A percentile compares a stretch with the other conserved stretches of the same genome.
Evolutionary conservation across 768 basidiomycete genomes (phyloP).

Genomic region (Suillus fuscotomentosus): DNA sequence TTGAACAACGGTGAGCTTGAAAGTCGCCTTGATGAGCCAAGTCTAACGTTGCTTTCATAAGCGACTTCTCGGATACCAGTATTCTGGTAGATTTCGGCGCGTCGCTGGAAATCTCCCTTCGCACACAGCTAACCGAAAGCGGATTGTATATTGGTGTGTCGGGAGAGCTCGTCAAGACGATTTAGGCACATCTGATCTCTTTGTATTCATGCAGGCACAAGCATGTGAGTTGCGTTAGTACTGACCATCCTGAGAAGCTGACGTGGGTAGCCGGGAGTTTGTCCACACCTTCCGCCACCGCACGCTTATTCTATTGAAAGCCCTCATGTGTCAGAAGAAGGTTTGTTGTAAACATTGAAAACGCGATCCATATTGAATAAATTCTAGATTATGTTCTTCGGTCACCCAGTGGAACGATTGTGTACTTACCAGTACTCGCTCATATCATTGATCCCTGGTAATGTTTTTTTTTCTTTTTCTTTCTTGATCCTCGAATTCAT

Average conservation of each 20-base stretch:
- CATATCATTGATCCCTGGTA: conserved; percentile 89
- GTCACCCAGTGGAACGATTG: conserved; percentile 92
- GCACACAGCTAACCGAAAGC: conserved; percentile 85
- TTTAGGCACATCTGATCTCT: conserved; percentile 6
- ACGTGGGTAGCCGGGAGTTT: conserved; percentile 63
- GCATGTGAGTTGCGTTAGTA: conserved; percentile 44
- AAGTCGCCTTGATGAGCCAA: neutral
- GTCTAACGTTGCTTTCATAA: conserved; percentile 21
- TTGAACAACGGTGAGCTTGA: conserved; percentile 66
- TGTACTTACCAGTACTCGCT: conserved; percentile 98
- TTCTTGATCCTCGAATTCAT: neutral
- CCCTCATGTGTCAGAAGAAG: conserved; percentile 90
- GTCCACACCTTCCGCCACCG: conserved; percentile 92
- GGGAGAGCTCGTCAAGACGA: neutral
- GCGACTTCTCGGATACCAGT: conserved; percentile 83
- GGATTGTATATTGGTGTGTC: conserved; percentile 90
- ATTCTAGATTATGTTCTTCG: conserved; percentile 89
- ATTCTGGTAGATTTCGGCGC: conserved; percentile 88
- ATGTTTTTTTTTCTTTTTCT: conserved; percentile 18
- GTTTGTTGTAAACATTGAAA: conserved; percentile 39
- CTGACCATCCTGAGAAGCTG: conserved; percentile 25
- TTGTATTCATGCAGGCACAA: conserved; percentile 52
- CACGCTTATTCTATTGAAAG: conserved; percentile 90
- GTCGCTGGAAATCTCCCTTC: conserved; percentile 73
- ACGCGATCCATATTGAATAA: conserved; percentile 9